Conservation (phyloP, 495 filamentous ascomycete species). For the Trichoderma parareesei region DNA sequence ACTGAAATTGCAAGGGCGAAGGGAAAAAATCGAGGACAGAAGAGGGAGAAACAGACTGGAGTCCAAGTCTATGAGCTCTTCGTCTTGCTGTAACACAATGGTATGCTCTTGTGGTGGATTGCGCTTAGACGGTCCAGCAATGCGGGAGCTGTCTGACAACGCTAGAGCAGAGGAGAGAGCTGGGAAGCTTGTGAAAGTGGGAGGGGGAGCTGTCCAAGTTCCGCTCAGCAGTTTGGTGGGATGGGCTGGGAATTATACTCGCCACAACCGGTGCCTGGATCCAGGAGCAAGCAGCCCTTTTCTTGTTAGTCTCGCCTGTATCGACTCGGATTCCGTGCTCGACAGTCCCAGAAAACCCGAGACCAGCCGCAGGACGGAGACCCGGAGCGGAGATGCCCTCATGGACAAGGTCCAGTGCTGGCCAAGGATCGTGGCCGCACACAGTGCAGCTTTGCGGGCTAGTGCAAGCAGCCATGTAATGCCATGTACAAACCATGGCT, state of each 20-base stretch:
- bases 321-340: not conserved
- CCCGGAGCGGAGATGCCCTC: not conserved
- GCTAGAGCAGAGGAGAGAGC: not conserved
- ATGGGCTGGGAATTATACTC: not conserved
- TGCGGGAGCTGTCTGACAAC: not conserved
- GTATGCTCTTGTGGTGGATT: not conserved
- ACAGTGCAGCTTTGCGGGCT: slow-evolving; percentile 5
- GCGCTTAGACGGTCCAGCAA: not conserved
- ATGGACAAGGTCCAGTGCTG: slow-evolving; percentile 6
- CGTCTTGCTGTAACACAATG: not conserved
- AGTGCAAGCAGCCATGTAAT: not conserved
- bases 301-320: not conserved
- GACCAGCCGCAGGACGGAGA: not conserved
- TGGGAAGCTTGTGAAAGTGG: slow-evolving; percentile 1
- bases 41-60: not conserved
- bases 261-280: not conserved
- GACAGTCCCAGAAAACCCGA: not conserved
- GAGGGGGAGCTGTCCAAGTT: not conserved
- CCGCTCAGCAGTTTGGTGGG: not conserved
- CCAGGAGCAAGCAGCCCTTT: not conserved
- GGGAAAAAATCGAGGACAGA: not conserved
- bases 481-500: not conserved
- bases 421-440: not conserved
- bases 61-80: not conserved
- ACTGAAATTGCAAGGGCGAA: not conserved